A percentile compares a stretch with the other conserved stretches of the same genome.
These are phyloP conservation scores for Didymosphaeria variabile DNA, from an alignment of 2,329 filamentous ascomycete species.

Conservation along the genomic window DNA sequence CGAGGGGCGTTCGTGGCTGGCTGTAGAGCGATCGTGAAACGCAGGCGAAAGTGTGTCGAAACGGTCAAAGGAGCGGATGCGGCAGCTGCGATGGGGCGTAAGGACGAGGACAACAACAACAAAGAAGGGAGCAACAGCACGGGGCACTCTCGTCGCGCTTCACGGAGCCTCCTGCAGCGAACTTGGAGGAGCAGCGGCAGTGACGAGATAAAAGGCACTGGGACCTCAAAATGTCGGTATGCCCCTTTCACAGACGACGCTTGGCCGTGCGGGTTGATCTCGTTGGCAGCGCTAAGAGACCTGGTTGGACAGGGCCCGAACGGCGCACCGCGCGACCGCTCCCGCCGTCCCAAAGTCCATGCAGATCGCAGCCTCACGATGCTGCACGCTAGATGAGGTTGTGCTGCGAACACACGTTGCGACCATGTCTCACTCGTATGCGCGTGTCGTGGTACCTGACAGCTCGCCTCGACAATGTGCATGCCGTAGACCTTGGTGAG, in stretches of 20 bases:
- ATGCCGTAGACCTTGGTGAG: background rate
- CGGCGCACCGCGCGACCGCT: constrained; percentile 4
- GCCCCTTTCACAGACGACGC: constrained; percentile 33
- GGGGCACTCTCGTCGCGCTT: constrained; percentile 31
- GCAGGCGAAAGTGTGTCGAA: constrained; percentile 10
- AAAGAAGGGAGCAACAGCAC: constrained; percentile 23
- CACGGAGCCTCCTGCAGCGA: constrained; percentile 23
- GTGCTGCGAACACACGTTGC: background rate
- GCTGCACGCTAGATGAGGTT: background rate
- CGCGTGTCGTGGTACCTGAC: constrained; percentile 4
- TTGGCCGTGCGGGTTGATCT: constrained; percentile 31
- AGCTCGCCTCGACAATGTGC: background rate
- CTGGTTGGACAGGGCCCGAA: constrained; percentile 11
- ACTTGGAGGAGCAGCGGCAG: constrained; percentile 1
- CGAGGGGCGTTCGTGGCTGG: constrained; percentile 17
- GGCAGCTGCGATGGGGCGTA: background rate
- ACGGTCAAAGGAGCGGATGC: constrained; percentile 12
- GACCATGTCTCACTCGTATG: background rate
- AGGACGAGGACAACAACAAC: constrained; percentile 27
- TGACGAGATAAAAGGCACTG: constrained; percentile 12
- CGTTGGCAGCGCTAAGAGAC: constrained; percentile 27
- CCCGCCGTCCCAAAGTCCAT: background rate
- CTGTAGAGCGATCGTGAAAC: constrained; percentile 12
- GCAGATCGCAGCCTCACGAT: constrained; percentile 11
- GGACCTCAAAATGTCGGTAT: constrained; percentile 34